Evolutionary conservation across 495 filamentous ascomycete genomes (phyloP), one percentile per base, ranked within the genome.

Genomic region (Aspergillus conjunctus): DNA sequence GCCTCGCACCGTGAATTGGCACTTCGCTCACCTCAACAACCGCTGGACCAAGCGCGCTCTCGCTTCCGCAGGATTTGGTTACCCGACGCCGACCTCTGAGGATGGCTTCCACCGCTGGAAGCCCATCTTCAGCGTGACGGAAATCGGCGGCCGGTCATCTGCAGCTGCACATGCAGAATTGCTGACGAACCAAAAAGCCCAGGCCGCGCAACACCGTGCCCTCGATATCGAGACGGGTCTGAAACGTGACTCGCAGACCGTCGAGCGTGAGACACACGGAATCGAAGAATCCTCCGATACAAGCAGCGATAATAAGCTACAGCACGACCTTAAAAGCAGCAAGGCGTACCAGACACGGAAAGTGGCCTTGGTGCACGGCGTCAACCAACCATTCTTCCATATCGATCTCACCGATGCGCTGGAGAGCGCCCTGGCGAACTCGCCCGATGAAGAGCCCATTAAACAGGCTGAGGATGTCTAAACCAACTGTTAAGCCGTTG

Each of bases 31-130:
- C 75, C 90, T 98, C 80, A 93, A 87, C 79, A 98, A 96, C 79
- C 87, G 93, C 59, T 98, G 94, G 94, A 94, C 94, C 33, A 98
- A 98, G 77, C 90, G 94, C 15, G 94, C 90, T 14, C 88, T 98
- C 20, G 88, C 88, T n/a, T 83, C 89, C 17, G 95, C 91, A 12
- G 94, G 95, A 34, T 98, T 98, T 74, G 94, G 94, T 1, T 96
- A 88, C 74, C 92, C 93, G 3, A 83, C 86, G 9, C 88, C 92
- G 18, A 75, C 80, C 17, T 71, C 79, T 7, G 75, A 73, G 11
- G 78, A 81, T 1, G 77, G 79, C 1, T 78, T 87, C 66, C 79
- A 85, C 57, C 84, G 90, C 20, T 98, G 93, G 93, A 92, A 92
- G 72, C 91, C 91, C n/a, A 91, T 98, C 71, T 98, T 96, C 81